These are phyloP conservation scores for Taiozyma sp. DNA, from an alignment of 1,139 yeast species.

Conservation along the genomic window DNA sequence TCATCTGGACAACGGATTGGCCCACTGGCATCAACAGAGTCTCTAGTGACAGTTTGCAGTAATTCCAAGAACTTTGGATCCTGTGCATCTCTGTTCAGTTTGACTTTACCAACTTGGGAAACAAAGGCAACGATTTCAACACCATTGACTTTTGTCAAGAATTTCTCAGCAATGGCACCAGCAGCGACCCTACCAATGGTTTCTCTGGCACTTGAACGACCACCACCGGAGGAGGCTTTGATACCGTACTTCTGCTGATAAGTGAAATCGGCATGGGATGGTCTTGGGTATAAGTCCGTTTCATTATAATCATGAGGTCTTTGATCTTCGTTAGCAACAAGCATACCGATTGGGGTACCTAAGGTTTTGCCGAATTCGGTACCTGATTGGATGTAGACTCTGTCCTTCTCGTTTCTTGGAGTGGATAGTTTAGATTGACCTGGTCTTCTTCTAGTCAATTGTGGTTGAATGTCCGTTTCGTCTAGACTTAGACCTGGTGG, in stretches of 20 bases:
- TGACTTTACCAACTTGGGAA: slow-evolving; percentile 75
- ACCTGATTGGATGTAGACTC: slow-evolving; percentile 90
- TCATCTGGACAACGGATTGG: slow-evolving; percentile 94
- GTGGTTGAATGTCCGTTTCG: slow-evolving; percentile 91
- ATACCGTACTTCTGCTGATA: slow-evolving; percentile 85
- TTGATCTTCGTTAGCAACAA: slow-evolving; percentile 90
- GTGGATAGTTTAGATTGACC: slow-evolving; percentile 92
- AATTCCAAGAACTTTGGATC: slow-evolving; percentile 59
- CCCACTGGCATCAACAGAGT: slow-evolving; percentile 78
- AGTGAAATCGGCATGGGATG: slow-evolving; percentile 97
- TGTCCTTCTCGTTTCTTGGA: slow-evolving; percentile 93
- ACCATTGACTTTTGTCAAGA: slow-evolving; percentile 64
- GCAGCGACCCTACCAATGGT: slow-evolving; percentile 99
- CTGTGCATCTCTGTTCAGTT: slow-evolving; percentile 69
- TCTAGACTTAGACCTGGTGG: slow-evolving; percentile 89
- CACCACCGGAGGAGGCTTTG: slow-evolving; percentile 95
- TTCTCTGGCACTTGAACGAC: slow-evolving; percentile 95
- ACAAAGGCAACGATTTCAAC: slow-evolving; percentile 98
- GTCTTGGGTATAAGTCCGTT: slow-evolving; percentile 93
- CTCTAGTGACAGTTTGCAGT: slow-evolving; percentile 76
- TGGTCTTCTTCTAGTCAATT: slow-evolving; percentile 93
- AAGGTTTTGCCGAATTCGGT: slow-evolving; percentile 86
- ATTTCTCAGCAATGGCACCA: slow-evolving; percentile 96
- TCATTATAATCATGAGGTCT: slow-evolving; percentile 95
- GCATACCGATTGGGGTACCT: slow-evolving; percentile 95